Percentiles rank a stretch among this genome's conserved stretches.
phyloP scores from a whole-genome alignment of 495 filamentous ascomycete species.

The Baudoinia panamericana region DNA sequence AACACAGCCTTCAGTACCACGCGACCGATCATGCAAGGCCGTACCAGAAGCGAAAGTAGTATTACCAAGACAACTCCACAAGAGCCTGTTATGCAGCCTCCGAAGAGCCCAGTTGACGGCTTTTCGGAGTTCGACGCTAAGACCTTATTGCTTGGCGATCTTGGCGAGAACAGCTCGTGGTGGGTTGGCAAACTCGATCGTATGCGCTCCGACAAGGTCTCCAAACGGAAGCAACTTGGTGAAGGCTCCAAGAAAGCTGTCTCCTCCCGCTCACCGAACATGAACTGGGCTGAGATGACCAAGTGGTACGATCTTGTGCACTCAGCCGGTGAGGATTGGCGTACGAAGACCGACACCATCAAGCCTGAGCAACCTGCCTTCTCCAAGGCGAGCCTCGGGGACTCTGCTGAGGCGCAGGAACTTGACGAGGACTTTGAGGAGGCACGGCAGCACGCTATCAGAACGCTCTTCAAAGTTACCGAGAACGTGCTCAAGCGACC shows the following conservation, averaged over 20 bases:
- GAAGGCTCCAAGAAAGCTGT: conserved; percentile 27
- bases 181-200: conserved; percentile 51
- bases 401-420: conserved; percentile 2
- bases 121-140: conserved; percentile 58
- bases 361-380: conserved; percentile 19
- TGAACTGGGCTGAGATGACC: conserved; percentile 60
- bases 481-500: conserved; percentile 82
- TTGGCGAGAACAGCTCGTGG: conserved; percentile 76
- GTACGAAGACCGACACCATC: conserved; percentile 35
- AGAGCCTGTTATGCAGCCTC: conserved; percentile 1
- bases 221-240: conserved; percentile 15
- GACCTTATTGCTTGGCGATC: conserved; percentile 61
- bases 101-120: conserved; percentile 16
- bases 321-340: conserved; percentile 51
- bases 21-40: conserved; percentile 27
- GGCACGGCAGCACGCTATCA: conserved; percentile 53
- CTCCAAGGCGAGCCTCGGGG: conserved; percentile 25
- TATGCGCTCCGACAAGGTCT: conserved; percentile 25
- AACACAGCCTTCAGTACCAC: conserved; percentile 55
- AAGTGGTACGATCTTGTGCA: conserved; percentile 68
- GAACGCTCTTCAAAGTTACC: conserved; percentile 64
- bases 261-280: conserved; percentile 50
- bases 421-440: conserved; percentile 50
- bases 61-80: conserved; percentile 22
- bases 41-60: conserved; percentile 34